A percentile compares a stretch with the other conserved stretches of the same genome.
These are phyloP conservation scores for Fusarium longipes DNA, from an alignment of 2,329 filamentous ascomycete species.

Conservation along the genomic window DNA sequence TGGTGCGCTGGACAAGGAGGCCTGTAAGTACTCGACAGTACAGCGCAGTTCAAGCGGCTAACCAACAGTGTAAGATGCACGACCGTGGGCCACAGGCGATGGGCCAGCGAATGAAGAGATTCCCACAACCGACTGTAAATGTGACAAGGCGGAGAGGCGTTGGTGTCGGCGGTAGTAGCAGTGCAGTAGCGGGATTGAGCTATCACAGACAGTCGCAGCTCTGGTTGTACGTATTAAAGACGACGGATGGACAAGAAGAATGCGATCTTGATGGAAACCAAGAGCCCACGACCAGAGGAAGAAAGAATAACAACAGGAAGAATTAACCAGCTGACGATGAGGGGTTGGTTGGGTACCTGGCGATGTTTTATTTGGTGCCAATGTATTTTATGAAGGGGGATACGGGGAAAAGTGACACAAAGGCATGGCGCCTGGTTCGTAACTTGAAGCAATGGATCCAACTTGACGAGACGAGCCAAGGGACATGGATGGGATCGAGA, in stretches of 20 bases:
- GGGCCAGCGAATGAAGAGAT: slow-evolving; percentile 46
- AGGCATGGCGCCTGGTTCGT: slow-evolving; percentile 46
- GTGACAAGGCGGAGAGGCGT: slow-evolving; percentile 43
- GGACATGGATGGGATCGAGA: slow-evolving; percentile 42
- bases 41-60: slow-evolving; percentile 42
- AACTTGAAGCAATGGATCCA: slow-evolving; percentile 49
- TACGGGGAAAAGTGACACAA: slow-evolving; percentile 49
- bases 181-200: slow-evolving; percentile 32
- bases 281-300: slow-evolving; percentile 13
- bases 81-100: slow-evolving; percentile 44
- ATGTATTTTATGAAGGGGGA: slow-evolving; percentile 49
- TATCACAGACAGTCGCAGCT: slow-evolving; percentile 16
- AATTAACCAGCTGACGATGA: slow-evolving; percentile 39
- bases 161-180: slow-evolving; percentile 37
- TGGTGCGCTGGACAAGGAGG: slow-evolving; percentile 21
- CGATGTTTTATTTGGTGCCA: slow-evolving; percentile 48
- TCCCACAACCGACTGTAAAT: slow-evolving; percentile 45
- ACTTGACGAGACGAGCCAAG: slow-evolving; percentile 46
- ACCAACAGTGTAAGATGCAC: slow-evolving; percentile 45
- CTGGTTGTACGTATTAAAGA: slow-evolving; percentile 17
- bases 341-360: slow-evolving; percentile 45
- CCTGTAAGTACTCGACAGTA: slow-evolving; percentile 31
- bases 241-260: slow-evolving; percentile 1
- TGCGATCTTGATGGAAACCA: slow-evolving; percentile 15
- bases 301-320: slow-evolving; percentile 23